These are phyloP conservation scores for Smittium culicis DNA, from an alignment of 371 early-diverging fungal species.

Conservation along the genomic window DNA sequence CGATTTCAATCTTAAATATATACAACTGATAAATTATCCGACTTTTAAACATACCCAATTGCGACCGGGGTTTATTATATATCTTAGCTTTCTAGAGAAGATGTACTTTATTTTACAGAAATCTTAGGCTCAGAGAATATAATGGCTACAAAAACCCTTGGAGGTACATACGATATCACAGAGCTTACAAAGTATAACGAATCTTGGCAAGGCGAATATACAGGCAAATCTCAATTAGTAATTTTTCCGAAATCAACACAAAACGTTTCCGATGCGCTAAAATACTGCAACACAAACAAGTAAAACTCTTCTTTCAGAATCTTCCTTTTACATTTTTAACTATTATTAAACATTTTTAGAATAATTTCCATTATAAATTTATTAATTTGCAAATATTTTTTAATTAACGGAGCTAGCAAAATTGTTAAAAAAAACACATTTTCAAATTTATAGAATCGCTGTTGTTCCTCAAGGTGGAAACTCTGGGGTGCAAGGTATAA, in stretches of 20 bases:
- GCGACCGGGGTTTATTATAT: constrained; percentile 13
- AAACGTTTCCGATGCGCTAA: constrained; percentile 69
- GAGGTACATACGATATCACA: constrained; percentile 16
- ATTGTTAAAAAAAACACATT: too few species aligned
- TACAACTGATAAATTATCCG: too few species aligned
- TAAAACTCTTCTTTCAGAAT: too few species aligned
- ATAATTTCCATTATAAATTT: too few species aligned
- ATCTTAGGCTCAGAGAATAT: constrained; percentile 19
- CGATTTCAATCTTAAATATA: too few species aligned
- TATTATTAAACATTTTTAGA: too few species aligned
- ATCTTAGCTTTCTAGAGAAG: constrained; percentile 14
- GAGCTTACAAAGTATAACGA: constrained; percentile 46
- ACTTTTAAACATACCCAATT: too few species aligned
- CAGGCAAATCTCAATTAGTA: constrained; percentile 66
- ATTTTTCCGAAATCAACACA: constrained; percentile 75
- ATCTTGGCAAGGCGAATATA: constrained; percentile 88
- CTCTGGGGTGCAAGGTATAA: constrained; percentile 81
- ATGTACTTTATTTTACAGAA: constrained; percentile 16
- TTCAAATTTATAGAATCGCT: too few species aligned
- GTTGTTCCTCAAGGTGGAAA: constrained; percentile 97
- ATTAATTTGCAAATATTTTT: too few species aligned
- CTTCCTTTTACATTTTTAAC: too few species aligned
- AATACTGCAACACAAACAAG: constrained; percentile 63
- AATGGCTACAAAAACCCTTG: constrained; percentile 23
- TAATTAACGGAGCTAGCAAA: too few species aligned